Evolutionary conservation across 2,329 filamentous ascomycete species (phyloP), one percentile per base, ranked within the genome.

Genomic region (Fusarium xyrophilum): DNA sequence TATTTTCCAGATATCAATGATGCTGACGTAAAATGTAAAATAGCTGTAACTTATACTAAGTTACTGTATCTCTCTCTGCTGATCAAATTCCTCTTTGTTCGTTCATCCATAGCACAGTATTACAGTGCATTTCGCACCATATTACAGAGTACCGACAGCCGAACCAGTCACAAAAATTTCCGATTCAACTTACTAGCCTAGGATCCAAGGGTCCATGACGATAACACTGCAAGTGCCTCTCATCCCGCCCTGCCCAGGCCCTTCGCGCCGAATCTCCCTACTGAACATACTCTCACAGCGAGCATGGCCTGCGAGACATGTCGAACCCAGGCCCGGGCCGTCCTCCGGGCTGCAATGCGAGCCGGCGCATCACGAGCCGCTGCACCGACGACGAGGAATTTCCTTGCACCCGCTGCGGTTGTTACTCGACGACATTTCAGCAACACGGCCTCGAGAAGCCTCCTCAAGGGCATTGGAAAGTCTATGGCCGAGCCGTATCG

Each of bases 401-500:
- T 74, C 54, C 44, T 68, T 52, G 62, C 42, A 32, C 64, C 56
- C n/a, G 63, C 63, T 32, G 66, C 59, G 23, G 21, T 38, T 6
- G 21, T 60, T 66, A 19, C 67, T 71, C 56, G 63, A 63, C 77
- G 82, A 44, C 68, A 69, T 28, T 81, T 84, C 60, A 76, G 76
- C 72, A 78, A 65, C 65, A 79, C 82, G 27, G 61, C 74, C 19
- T 59, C 70, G 19, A 75, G 76, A 46, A 73, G 67, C 5, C 71
- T 79, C 4, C 70, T 83, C 23, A 76, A 76, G 50, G 76, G 77
- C 8, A 65, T 82, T 12, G 74, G 76, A 11, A 74, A 74, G 25
- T 71, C 72, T 19, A 64, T 82, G 28, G 67, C 75, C 35, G 78
- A 83, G 62, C 79, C 82, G 15, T 97, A 97, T 77, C 86, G 91